Evolutionary conservation across 192 early-diverging fungal genomes (phyloP).

Genomic region (Gaertneriomyces sp.): DNA sequence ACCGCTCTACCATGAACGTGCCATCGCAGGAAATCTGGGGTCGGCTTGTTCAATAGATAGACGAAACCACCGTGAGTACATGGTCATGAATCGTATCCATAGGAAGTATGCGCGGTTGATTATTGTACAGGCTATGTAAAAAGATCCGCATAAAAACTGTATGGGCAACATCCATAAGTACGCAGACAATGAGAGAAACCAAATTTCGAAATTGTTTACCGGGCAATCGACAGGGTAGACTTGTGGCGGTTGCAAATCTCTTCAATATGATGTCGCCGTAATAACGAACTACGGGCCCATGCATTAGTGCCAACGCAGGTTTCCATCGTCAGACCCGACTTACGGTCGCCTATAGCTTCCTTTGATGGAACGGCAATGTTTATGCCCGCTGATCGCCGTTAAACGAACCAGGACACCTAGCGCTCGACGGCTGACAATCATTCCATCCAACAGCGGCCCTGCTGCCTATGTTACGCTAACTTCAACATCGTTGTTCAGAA

Average conservation of each 20-base stretch:
- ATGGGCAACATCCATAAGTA: background rate
- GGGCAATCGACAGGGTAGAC: constrained; percentile 21
- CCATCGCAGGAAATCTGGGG: no score
- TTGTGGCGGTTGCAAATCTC: constrained; percentile 40
- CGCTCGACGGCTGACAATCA: constrained; percentile 64
- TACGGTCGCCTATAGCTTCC: constrained; percentile 56
- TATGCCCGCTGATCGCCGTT: constrained; percentile 67
- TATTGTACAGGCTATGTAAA: constrained; percentile 20
- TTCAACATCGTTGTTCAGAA: no score
- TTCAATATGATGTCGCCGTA: constrained; percentile 41
- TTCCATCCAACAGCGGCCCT: constrained; percentile 73
- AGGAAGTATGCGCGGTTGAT: no score
- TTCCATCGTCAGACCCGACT: constrained; percentile 19
- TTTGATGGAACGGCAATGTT: constrained; percentile 49
- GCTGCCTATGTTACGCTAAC: constrained; percentile 17
- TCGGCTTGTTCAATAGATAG: no score
- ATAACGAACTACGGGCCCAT: constrained; percentile 19
- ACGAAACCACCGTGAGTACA: no score
- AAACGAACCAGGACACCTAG: constrained; percentile 66
- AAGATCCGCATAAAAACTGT: constrained; percentile 40
- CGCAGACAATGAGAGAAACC: background rate
- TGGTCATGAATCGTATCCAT: no score
- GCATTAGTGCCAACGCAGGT: background rate
- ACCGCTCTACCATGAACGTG: no score
- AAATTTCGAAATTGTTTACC: constrained; percentile 11